These are phyloP conservation scores for Diaporthe humulicola DNA, from an alignment of 2,329 filamentous ascomycete genomes.

Conservation along the genomic window DNA sequence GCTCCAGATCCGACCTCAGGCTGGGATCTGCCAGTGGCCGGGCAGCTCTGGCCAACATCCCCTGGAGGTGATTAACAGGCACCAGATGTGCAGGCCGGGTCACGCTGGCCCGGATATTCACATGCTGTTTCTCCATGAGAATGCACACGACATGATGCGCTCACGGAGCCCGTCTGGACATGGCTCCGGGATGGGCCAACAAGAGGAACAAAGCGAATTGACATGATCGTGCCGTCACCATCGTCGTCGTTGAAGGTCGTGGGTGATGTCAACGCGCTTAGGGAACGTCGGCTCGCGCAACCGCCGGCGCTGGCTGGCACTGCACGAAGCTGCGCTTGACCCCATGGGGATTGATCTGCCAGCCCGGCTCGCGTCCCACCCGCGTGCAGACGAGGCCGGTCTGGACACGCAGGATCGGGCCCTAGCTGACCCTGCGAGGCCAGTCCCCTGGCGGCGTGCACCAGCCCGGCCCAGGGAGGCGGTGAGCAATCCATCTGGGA, in stretches of 20 bases:
- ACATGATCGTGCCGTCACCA: neutral
- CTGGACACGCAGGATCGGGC: slow-evolving; percentile 14
- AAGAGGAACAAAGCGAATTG: neutral
- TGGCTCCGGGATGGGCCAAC: neutral
- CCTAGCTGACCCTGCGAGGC: slow-evolving; percentile 5
- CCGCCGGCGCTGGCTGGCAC: neutral
- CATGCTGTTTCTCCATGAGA: neutral
- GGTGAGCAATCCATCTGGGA: slow-evolving; percentile 12
- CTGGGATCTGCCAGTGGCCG: slow-evolving; percentile 16
- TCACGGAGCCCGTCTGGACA: neutral
- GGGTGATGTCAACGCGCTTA: slow-evolving; percentile 36
- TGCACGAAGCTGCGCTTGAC: slow-evolving; percentile 26
- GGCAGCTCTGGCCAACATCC: slow-evolving; percentile 11
- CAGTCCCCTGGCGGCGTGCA: slow-evolving; percentile 13
- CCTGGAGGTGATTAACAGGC: neutral
- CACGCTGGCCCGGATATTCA: neutral
- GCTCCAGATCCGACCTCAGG: slow-evolving; percentile 27
- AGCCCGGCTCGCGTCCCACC: slow-evolving; percentile 5
- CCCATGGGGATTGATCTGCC: slow-evolving; percentile 32
- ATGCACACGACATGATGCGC: neutral
- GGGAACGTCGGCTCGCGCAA: neutral
- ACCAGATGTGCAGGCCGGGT: neutral
- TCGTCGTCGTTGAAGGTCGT: neutral
- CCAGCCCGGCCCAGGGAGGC: slow-evolving; percentile 2
- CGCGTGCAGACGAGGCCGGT: neutral